phyloP scores from a whole-genome alignment of 768 basidiomycete species.

The Xerocomellus chrysenteron region DNA sequence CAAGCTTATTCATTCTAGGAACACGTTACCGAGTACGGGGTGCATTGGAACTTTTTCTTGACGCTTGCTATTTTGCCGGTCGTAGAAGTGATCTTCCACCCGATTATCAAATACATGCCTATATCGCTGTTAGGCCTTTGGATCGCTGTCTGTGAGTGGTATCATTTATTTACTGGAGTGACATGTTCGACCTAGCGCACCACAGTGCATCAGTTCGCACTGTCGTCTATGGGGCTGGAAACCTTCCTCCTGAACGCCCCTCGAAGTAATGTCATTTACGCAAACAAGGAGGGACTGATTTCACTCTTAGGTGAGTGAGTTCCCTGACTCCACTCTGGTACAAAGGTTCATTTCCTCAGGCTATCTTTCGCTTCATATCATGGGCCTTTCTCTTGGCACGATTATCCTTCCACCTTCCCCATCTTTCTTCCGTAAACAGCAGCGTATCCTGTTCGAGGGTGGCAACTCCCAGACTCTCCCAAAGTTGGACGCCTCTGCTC shows the following conservation, averaged over 20 bases:
- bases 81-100: slow-evolving; percentile 67
- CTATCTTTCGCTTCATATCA: slow-evolving; percentile 85
- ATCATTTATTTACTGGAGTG: neutral
- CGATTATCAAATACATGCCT: slow-evolving; percentile 55
- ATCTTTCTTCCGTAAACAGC: slow-evolving; percentile 61
- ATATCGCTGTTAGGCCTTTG: slow-evolving; percentile 62
- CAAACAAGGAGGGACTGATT: slow-evolving; percentile 91
- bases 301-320: slow-evolving; percentile 62
- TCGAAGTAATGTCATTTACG: slow-evolving; percentile 61
- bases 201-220: slow-evolving; percentile 69
- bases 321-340: neutral
- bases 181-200: neutral
- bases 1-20: slow-evolving; percentile 51
- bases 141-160: slow-evolving; percentile 55
- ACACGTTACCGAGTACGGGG: slow-evolving; percentile 94
- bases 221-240: slow-evolving; percentile 58
- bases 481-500: slow-evolving; percentile 24
- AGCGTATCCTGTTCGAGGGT: slow-evolving; percentile 23
- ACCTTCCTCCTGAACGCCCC: slow-evolving; percentile 64
- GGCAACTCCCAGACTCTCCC: neutral
- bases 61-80: slow-evolving; percentile 82
- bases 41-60: slow-evolving; percentile 99
- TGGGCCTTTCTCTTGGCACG: slow-evolving; percentile 82
- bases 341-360: slow-evolving; percentile 43
- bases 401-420: slow-evolving; percentile 78